Percentiles rank a stretch among this genome's conserved stretches.
Conservation (phyloP, 495 filamentous ascomycete species). For the Thozetella sp. region DNA sequence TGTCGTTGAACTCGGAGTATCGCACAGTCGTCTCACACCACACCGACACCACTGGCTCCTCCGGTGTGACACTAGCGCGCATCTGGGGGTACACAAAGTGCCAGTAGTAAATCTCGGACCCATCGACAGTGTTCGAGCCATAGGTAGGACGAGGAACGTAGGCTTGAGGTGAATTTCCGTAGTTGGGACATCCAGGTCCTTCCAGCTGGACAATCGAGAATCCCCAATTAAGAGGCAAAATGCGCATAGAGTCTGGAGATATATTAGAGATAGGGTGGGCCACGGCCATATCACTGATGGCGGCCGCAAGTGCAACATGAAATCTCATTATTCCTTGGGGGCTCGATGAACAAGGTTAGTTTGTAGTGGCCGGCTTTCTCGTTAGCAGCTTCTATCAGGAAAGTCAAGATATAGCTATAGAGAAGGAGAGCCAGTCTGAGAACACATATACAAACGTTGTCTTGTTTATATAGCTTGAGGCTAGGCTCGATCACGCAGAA, state of each 20-base stretch:
- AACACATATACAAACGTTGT: too few species aligned
- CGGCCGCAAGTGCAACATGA: not conserved
- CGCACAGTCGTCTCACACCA: conserved; percentile 5
- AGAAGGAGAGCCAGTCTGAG: too few species aligned
- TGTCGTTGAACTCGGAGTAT: conserved; percentile 7
- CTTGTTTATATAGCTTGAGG: too few species aligned
- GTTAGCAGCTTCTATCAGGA: too few species aligned
- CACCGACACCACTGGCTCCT: not conserved
- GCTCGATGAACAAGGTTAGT: too few species aligned
- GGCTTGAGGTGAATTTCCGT: not conserved
- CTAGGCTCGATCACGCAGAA: too few species aligned
- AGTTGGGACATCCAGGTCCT: not conserved
- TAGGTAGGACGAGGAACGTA: not conserved
- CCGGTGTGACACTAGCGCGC: not conserved
- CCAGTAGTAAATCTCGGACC: conserved; percentile 10
- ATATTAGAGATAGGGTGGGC: not conserved
- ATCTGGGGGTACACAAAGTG: conserved; percentile 5
- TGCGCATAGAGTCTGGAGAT: not conserved
- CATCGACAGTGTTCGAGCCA: conserved; percentile 3
- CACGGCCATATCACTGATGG: not conserved
- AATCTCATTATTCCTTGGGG: too few species aligned
- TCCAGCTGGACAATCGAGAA: not conserved
- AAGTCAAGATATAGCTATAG: too few species aligned
- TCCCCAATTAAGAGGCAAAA: not conserved
- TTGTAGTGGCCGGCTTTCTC: too few species aligned